Evolutionary conservation across 108 stramenopile species (phyloP).

Genomic region (Pseudonitzschia delicatissima): DNA sequence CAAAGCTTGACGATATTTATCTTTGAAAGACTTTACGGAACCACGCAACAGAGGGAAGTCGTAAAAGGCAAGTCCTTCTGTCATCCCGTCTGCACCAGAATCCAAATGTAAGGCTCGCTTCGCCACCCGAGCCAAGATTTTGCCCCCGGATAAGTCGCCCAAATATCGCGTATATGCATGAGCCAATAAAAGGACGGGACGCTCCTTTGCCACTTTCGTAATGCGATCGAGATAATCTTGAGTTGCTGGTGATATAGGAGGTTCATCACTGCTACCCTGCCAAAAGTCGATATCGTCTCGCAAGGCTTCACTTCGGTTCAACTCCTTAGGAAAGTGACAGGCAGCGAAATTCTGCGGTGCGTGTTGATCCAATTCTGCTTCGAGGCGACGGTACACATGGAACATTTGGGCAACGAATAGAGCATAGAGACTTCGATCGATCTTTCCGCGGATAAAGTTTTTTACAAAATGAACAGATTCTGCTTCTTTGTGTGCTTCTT

Average conservation of each 20-base stretch:
- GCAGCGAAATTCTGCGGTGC: slow-evolving; percentile 55
- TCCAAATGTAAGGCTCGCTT: slow-evolving; percentile 60
- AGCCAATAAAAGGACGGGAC: slow-evolving; percentile 71
- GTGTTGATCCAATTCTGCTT: slow-evolving; percentile 58
- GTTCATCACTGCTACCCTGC: slow-evolving; percentile 25
- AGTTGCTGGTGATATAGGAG: slow-evolving; percentile 64
- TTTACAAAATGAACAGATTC: slow-evolving; percentile 89
- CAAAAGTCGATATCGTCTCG: slow-evolving; percentile 81
- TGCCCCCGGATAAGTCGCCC: slow-evolving; percentile 86
- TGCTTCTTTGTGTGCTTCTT: slow-evolving; percentile 76
- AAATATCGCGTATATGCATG: slow-evolving; percentile 92
- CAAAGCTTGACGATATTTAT: slow-evolving; percentile 68
- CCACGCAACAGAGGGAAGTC: slow-evolving; percentile 56
- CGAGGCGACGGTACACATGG: slow-evolving; percentile 69
- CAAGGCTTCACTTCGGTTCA: slow-evolving; percentile 51
- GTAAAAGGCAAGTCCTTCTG: slow-evolving; percentile 78
- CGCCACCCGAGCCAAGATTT: slow-evolving; percentile 72
- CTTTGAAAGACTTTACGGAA: slow-evolving; percentile 80
- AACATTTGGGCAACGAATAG: slow-evolving; percentile 58
- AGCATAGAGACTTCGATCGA: slow-evolving; percentile 69
- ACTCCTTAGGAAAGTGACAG: slow-evolving; percentile 76
- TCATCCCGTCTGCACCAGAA: slow-evolving; percentile 3
- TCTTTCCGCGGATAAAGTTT: slow-evolving; percentile 79
- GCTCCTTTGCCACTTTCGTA: slow-evolving; percentile 42
- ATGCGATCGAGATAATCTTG: slow-evolving; percentile 73